phyloP scores from a whole-genome alignment of 441 rosid species.

The Euphorbia corollata region DNA sequence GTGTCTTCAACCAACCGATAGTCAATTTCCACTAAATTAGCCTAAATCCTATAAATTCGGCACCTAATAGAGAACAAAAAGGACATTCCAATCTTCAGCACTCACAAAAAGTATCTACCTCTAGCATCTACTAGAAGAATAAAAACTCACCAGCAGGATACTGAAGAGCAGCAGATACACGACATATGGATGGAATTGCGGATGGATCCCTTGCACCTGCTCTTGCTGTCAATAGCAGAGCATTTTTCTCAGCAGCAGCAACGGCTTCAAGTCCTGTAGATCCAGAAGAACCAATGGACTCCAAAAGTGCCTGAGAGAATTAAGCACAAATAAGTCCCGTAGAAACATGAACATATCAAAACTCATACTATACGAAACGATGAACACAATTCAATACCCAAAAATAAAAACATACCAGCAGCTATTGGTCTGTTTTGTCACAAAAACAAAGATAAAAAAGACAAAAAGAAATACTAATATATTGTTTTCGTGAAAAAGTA shows the following conservation, averaged over 20 bases:
- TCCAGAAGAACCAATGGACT: slow-evolving; percentile 80
- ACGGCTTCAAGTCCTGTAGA: slow-evolving; percentile 86
- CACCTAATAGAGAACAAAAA: not conserved
- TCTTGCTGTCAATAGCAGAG: slow-evolving; percentile 87
- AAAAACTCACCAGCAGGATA: slow-evolving; percentile 78
- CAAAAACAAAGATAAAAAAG: not conserved
- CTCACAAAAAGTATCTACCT: not conserved
- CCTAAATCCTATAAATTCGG: not conserved
- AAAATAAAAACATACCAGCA: not conserved
- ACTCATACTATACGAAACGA: slow-evolving; percentile 8
- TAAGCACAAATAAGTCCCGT: slow-evolving; percentile 15
- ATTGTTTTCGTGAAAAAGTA: not conserved
- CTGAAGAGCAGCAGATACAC: slow-evolving; percentile 90
- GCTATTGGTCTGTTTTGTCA: not conserved
- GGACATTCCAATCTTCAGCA: not conserved
- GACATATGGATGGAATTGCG: slow-evolving; percentile 94
- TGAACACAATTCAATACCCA: slow-evolving; percentile 7
- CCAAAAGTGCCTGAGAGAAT: slow-evolving; percentile 72
- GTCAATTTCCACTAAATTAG: not conserved
- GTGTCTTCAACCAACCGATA: not conserved
- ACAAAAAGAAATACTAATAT: not conserved
- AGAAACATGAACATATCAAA: slow-evolving; percentile 8
- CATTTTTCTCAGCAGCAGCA: slow-evolving; percentile 87
- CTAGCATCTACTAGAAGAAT: not conserved
- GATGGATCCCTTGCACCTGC: slow-evolving; percentile 99